Conservation (phyloP, 2,329 filamentous ascomycete species). For the Teratosphaeria zuluensis region DNA sequence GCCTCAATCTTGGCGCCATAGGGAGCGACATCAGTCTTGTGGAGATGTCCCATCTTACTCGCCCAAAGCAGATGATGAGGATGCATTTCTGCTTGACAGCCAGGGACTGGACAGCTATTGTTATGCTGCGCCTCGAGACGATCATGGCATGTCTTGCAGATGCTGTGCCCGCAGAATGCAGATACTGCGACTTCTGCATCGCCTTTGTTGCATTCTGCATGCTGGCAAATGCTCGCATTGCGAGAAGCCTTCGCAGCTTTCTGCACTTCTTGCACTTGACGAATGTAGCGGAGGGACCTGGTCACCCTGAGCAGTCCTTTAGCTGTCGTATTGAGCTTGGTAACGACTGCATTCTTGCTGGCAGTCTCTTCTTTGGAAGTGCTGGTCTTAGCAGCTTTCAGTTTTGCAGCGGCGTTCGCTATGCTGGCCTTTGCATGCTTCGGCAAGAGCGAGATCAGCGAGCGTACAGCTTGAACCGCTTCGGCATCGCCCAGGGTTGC, state of each 20-base stretch:
- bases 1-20: slow-evolving; percentile 41
- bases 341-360: slow-evolving; percentile 3
- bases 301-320: slow-evolving; percentile 12
- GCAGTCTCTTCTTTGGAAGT: not conserved
- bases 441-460: not conserved
- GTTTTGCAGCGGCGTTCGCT: not conserved
- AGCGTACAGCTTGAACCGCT: slow-evolving; percentile 12
- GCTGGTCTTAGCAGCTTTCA: not conserved
- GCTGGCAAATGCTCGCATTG: not conserved
- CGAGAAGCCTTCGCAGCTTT: not conserved
- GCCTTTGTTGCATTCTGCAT: not conserved
- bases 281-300: slow-evolving; percentile 16
- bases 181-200: slow-evolving; percentile 26
- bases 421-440: not conserved
- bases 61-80: slow-evolving; percentile 33
- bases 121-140: slow-evolving; percentile 16
- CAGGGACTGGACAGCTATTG: slow-evolving; percentile 27
- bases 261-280: slow-evolving; percentile 9
- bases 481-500: slow-evolving; percentile 19
- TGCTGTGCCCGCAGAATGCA: slow-evolving; percentile 42
- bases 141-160: slow-evolving; percentile 35
- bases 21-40: slow-evolving; percentile 4
- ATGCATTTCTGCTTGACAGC: slow-evolving; percentile 32
- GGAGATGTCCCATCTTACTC: slow-evolving; percentile 25
- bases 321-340: slow-evolving; percentile 9